These are phyloP conservation scores for Laguncularia racemosa DNA, from an alignment of 345 rosid genomes.

Conservation along the genomic window DNA sequence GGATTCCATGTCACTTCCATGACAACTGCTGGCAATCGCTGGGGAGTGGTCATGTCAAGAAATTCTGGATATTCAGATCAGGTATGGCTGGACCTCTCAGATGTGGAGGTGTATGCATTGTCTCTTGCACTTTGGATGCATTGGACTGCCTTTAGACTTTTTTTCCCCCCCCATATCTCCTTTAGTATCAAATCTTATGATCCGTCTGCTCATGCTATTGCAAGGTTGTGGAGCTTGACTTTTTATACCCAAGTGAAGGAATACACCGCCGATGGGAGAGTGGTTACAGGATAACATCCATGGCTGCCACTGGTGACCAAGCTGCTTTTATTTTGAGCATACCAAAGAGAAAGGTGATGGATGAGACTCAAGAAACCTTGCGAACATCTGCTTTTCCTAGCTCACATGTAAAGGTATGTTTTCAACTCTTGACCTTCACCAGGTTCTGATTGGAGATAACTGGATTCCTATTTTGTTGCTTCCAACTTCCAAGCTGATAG, in stretches of 20 bases:
- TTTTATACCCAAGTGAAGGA: constrained; percentile 92
- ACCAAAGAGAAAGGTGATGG: constrained; percentile 74
- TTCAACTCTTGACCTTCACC: neutral
- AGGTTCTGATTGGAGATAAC: neutral
- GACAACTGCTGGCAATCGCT: constrained; percentile 90
- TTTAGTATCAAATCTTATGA: neutral
- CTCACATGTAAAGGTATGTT: constrained; percentile 81
- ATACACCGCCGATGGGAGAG: constrained; percentile 88
- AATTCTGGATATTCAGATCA: constrained; percentile 85
- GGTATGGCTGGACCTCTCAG: constrained; percentile 25
- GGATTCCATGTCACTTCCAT: constrained; percentile 96
- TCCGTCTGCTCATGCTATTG: constrained; percentile 5
- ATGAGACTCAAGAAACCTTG: constrained; percentile 95
- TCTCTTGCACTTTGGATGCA: neutral
- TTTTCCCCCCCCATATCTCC: no score
- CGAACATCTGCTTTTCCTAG: constrained; percentile 97
- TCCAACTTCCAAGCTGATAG: neutral
- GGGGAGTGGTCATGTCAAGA: constrained; percentile 97
- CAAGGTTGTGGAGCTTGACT: constrained; percentile 96
- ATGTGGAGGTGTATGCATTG: constrained; percentile 1
- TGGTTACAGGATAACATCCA: constrained; percentile 86
- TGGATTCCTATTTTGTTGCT: neutral
- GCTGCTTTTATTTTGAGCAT: constrained; percentile 85
- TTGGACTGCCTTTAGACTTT: no score
- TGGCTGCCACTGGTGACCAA: constrained; percentile 93